These are phyloP conservation scores for Piedraia hortae DNA, from an alignment of 2,329 filamentous ascomycete genomes.

Conservation along the genomic window DNA sequence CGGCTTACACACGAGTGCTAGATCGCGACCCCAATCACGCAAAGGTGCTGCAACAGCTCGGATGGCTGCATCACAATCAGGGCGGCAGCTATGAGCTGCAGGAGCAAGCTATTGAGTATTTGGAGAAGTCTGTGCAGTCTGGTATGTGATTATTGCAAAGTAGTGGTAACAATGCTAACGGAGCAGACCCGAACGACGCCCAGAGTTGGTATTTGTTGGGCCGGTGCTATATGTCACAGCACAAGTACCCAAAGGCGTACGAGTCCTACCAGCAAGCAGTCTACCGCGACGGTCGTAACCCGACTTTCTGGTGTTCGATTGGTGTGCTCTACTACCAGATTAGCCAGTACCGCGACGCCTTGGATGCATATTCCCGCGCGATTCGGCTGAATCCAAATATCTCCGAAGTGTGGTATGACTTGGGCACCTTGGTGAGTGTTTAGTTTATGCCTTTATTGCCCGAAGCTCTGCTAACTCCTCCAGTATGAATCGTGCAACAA, in stretches of 20 bases:
- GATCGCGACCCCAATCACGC: conserved; percentile 89
- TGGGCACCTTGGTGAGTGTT: conserved; percentile 78
- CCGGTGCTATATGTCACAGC: conserved; percentile 96
- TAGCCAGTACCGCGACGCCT: conserved; percentile 92
- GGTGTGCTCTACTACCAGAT: conserved; percentile 98
- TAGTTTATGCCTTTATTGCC: conserved; percentile 3
- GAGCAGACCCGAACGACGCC: conserved; percentile 63
- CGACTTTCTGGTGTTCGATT: conserved; percentile 98
- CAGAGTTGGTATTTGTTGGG: conserved; percentile 98
- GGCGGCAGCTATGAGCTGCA: conserved; percentile 77
- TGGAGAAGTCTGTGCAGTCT: conserved; percentile 85
- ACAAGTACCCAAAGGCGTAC: conserved; percentile 95
- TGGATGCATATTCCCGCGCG: conserved; percentile 89
- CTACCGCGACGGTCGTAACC: conserved; percentile 89
- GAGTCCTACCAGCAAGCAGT: conserved; percentile 97
- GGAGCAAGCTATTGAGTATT: conserved; percentile 84
- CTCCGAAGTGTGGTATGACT: conserved; percentile 95
- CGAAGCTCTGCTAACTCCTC: conserved; percentile 10
- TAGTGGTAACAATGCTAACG: neutral
- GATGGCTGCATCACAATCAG: conserved; percentile 93
- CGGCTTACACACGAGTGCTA: conserved; percentile 73
- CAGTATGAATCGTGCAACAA: conserved; percentile 98
- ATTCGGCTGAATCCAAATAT: conserved; percentile 95
- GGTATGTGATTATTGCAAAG: conserved; percentile 27
- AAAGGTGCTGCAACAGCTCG: conserved; percentile 91